Evolutionary conservation across 441 rosid genomes (phyloP).

Genomic region (Mallotus japonicus): DNA sequence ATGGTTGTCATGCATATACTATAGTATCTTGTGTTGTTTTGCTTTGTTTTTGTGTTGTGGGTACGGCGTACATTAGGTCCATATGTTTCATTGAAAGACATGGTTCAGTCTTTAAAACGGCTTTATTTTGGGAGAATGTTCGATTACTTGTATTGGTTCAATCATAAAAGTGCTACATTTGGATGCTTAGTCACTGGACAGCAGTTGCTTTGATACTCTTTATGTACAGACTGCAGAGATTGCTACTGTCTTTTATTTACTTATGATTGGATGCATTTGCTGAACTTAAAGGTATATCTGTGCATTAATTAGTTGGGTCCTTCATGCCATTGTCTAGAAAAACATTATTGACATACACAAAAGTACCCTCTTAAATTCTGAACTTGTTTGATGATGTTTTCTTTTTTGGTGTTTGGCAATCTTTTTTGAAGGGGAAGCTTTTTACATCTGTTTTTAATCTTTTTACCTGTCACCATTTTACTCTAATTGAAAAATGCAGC

Average conservation of each 20-base stretch:
- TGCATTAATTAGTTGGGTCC: slow-evolving; percentile 3
- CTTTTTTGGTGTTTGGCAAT: background rate
- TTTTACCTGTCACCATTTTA: background rate
- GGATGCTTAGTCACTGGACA: background rate
- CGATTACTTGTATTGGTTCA: background rate
- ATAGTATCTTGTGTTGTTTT: too few species aligned
- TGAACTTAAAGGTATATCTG: background rate
- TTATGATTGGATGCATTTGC: background rate
- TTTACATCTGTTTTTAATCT: background rate
- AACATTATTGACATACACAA: background rate
- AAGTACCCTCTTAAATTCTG: background rate
- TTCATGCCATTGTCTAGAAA: background rate
- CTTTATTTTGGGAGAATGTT: background rate
- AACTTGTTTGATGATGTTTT: background rate
- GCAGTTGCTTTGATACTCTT: background rate
- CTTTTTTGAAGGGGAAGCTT: background rate
- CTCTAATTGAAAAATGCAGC: slow-evolving; percentile 41
- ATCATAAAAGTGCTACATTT: background rate
- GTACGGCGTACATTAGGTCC: too few species aligned
- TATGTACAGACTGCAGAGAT: background rate
- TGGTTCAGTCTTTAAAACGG: background rate
- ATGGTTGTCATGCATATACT: too few species aligned
- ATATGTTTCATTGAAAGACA: background rate
- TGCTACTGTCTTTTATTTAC: background rate
- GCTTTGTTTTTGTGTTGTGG: background rate